A percentile compares a stretch with the other conserved stretches of the same genome.
Evolutionary conservation across 139 green algal genomes (phyloP).

Genomic region (Auxenochlorella pyrenoidosa): DNA sequence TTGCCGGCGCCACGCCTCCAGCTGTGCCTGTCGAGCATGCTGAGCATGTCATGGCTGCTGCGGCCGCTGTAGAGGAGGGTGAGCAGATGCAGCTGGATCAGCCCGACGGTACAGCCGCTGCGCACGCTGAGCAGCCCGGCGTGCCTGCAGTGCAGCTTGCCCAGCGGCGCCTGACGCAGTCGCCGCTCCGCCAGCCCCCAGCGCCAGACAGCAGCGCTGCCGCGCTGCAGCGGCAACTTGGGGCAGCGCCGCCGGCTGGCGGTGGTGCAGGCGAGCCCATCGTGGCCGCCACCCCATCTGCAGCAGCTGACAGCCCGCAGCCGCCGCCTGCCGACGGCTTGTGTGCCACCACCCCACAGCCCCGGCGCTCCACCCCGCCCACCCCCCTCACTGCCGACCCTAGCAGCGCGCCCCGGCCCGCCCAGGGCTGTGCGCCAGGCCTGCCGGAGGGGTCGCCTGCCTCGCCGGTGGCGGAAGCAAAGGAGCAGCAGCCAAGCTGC

Average conservation of each 20-base stretch:
- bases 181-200: not conserved
- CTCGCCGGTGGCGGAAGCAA: not conserved
- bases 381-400: not conserved
- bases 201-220: not conserved
- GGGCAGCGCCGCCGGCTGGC: not conserved
- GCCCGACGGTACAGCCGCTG: not conserved
- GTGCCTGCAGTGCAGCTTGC: not conserved
- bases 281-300: not conserved
- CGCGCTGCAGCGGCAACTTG: not conserved
- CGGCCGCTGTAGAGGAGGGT: not conserved
- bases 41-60: not conserved
- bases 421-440: too few species aligned
- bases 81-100: not conserved
- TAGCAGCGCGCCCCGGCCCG: not conserved
- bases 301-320: not conserved
- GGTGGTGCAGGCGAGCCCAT: not conserved
- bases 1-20: not conserved
- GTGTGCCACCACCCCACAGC: not conserved
- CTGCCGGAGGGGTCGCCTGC: not conserved
- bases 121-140: not conserved
- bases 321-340: not conserved
- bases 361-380: not conserved
- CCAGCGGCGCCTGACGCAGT: conserved; percentile 15
- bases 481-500: not conserved
- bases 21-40: not conserved